Base-by-base conservation (phyloP, 208 protist species). In the Porcisia deanei region DNA sequence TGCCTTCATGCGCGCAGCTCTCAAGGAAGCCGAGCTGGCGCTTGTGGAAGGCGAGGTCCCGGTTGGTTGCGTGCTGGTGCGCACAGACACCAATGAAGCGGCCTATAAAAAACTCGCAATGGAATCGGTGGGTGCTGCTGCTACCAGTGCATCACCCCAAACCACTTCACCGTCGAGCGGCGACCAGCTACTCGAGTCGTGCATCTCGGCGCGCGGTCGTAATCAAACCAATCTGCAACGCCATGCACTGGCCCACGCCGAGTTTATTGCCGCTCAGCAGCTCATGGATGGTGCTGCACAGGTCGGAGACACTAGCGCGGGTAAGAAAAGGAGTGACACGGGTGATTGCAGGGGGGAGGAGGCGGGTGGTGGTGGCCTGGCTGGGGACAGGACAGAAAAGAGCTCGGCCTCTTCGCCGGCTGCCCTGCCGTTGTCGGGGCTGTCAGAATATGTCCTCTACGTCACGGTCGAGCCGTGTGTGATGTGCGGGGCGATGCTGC, bases 381-480 rank as follows among this genome's bases (percentile, higher is more conserved):
- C 22, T 4, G 61, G 14, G 16, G 39, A 49, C 20, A 34, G 0
- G 61, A 25, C 20, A 10, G 20, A 66, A 49, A 43, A 18, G 2
- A 9, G 2, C 1, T 12, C 16, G 39, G 25, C 59, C 64, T 55
- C 45, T 22, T 25, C 37, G 7, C 64, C 37, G 3, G 54, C 39
- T 18, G 65, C 18, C 6, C 2, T 43, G 47, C 58, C 58, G 1
- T 54, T 77, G 45, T 30, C 43, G 0, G 43, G 37, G 41, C 85
- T 99, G 14, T 8, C 49, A 6, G 79, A 89, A 4, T 97, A 94
- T 72, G 81, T 85, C 16, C 71, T 99, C 9, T 99, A 99, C 73
- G 98, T 99, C 3, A 99, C 96, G 5, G 88, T 97, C 4, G 98
- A 99, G 69, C 98, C 98, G 22, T 99, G 98, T 73, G 89, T 99